Conservation (phyloP, 1,284 basidiomycete genomes). For the Fomitopsis palustris region DNA sequence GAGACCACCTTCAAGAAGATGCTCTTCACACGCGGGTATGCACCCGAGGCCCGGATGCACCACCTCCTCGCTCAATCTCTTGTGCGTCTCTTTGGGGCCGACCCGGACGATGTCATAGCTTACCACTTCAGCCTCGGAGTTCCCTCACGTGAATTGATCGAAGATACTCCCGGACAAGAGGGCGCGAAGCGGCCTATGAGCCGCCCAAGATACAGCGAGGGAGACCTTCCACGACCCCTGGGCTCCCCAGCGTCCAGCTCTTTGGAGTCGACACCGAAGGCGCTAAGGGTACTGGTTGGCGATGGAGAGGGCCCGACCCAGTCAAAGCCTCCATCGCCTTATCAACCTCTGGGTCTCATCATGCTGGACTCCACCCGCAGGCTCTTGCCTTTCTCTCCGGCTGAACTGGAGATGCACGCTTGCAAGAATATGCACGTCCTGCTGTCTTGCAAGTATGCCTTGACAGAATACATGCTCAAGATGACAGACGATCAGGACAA, state of each 20-base stretch:
- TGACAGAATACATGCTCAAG: constrained; percentile 45
- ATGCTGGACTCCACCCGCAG: constrained; percentile 48
- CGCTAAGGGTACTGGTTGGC: constrained; percentile 19
- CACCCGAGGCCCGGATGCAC: constrained; percentile 37
- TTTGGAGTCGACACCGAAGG: constrained; percentile 16
- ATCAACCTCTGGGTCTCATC: constrained; percentile 30
- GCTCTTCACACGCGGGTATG: constrained; percentile 47
- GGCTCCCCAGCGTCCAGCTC: background rate
- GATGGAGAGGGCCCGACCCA: constrained; percentile 4
- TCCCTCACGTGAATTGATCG: constrained; percentile 39
- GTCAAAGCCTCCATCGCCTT: constrained; percentile 15
- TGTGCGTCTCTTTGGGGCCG: constrained; percentile 45
- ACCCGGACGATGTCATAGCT: constrained; percentile 22
- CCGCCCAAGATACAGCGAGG: background rate
- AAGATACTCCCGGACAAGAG: constrained; percentile 17
- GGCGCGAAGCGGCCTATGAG: constrained; percentile 17
- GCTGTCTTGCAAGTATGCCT: constrained; percentile 54
- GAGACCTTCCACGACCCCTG: background rate
- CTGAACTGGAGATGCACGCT: constrained; percentile 66
- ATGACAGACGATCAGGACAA: constrained; percentile 38
- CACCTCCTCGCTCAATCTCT: constrained; percentile 42
- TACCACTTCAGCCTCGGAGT: constrained; percentile 50
- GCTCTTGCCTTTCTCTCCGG: constrained; percentile 53
- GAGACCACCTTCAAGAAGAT: constrained; percentile 53
- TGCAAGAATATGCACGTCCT: constrained; percentile 62